phyloP scores from a whole-genome alignment of 2,329 filamentous ascomycete genomes.

The Gaeumannomyces sp. region DNA sequence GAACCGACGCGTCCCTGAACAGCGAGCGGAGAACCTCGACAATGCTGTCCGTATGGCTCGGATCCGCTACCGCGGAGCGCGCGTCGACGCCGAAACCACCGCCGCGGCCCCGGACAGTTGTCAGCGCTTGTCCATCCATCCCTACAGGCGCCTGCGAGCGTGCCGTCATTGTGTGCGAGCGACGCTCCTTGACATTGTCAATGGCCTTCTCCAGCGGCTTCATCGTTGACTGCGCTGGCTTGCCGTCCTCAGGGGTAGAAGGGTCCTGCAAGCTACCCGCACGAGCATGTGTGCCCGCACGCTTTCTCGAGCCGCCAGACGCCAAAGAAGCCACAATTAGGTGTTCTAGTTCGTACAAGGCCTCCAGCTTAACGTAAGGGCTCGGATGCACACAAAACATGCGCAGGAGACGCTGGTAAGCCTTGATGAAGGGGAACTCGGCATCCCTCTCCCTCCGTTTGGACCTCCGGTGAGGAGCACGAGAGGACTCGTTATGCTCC shows the following conservation, averaged over 20 bases:
- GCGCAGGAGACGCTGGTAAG: constrained; percentile 72
- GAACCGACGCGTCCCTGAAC: constrained; percentile 60
- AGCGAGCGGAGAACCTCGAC: constrained; percentile 61
- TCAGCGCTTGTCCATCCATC: not conserved
- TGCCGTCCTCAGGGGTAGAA: constrained; percentile 11
- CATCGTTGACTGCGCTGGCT: constrained; percentile 15
- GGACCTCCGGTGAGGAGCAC: constrained; percentile 13
- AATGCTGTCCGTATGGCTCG: constrained; percentile 56
- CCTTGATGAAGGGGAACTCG: constrained; percentile 74
- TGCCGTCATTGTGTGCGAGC: constrained; percentile 49
- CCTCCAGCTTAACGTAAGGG: constrained; percentile 77
- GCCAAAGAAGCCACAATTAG: constrained; percentile 72
- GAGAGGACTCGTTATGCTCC: constrained; percentile 11
- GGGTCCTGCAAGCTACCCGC: constrained; percentile 9
- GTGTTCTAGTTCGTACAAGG: constrained; percentile 74
- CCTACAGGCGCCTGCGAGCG: constrained; percentile 17
- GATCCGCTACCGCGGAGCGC: constrained; percentile 24
- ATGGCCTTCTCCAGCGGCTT: constrained; percentile 60
- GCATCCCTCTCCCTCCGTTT: constrained; percentile 28
- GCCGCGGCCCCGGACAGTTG: not conserved
- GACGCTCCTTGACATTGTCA: constrained; percentile 62
- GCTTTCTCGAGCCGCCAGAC: constrained; percentile 39
- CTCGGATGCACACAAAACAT: constrained; percentile 89
- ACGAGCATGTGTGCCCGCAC: constrained; percentile 27
- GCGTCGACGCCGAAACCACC: not conserved